Evolutionary conservation across 208 protist genomes (phyloP).

Genomic region (Zelonia costaricensis): DNA sequence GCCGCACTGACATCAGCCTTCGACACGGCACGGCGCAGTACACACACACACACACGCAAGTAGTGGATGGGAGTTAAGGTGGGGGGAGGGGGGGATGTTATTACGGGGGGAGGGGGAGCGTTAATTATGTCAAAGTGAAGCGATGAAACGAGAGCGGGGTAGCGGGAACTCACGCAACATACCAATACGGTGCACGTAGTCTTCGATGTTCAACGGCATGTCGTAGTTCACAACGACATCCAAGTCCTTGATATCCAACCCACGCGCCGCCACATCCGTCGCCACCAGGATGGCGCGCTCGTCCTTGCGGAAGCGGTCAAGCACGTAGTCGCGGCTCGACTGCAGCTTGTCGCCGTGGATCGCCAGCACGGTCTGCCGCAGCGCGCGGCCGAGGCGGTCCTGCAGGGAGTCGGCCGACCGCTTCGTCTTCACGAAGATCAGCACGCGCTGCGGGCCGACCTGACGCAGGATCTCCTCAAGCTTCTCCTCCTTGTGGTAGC

Average conservation of each 20-base stretch:
- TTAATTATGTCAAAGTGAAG: not conserved
- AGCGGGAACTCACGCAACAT: constrained; percentile 58
- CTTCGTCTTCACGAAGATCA: constrained; percentile 93
- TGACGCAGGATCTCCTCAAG: constrained; percentile 71
- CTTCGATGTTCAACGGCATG: constrained; percentile 98
- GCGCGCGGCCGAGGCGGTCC: constrained; percentile 55
- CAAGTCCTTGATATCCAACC: constrained; percentile 98
- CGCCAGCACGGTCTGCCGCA: constrained; percentile 61
- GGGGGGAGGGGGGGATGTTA: too few relatives aligned
- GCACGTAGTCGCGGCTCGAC: constrained; percentile 88
- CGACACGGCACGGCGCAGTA: too few relatives aligned
- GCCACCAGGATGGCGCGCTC: constrained; percentile 80
- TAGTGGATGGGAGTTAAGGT: not conserved
- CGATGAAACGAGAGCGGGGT: constrained; percentile 3
- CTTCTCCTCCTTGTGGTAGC: constrained; percentile 78
- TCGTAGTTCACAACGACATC: constrained; percentile 99
- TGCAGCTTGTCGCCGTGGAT: constrained; percentile 95
- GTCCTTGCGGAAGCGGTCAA: constrained; percentile 82
- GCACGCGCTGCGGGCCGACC: constrained; percentile 65
- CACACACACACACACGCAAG: not conserved
- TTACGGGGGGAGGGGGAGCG: not conserved
- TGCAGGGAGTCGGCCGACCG: constrained; percentile 78
- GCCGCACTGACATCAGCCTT: too few relatives aligned
- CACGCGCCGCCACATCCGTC: constrained; percentile 93
- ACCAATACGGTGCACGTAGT: constrained; percentile 99